Percentiles rank a stretch among this genome's conserved stretches.
These are phyloP conservation scores for Didymella pomorum DNA, from an alignment of 2,329 filamentous ascomycete species.

Conservation along the genomic window DNA sequence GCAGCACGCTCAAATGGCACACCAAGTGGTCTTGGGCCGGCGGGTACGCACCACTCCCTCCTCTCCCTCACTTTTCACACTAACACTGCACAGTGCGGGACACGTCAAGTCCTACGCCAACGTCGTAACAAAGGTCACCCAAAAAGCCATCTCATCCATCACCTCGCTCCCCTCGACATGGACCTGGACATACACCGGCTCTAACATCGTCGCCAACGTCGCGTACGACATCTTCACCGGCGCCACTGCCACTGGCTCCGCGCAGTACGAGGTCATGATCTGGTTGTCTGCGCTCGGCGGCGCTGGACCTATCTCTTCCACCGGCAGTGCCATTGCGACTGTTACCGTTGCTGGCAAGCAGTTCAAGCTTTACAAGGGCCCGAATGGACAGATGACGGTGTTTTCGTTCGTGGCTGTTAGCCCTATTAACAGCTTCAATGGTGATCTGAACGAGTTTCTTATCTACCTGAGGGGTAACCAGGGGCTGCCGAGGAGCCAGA, in stretches of 20 bases:
- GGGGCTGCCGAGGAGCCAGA: constrained; percentile 59
- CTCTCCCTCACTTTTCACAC: neutral
- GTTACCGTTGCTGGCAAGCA: constrained; percentile 61
- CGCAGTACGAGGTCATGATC: constrained; percentile 72
- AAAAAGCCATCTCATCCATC: constrained; percentile 48
- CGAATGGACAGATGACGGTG: constrained; percentile 67
- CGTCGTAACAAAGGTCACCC: constrained; percentile 48
- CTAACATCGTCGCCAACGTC: constrained; percentile 63
- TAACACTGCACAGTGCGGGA: constrained; percentile 29
- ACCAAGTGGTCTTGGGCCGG: constrained; percentile 56
- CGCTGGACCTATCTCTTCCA: constrained; percentile 67
- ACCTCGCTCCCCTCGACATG: constrained; percentile 56
- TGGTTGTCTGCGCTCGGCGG: constrained; percentile 68
- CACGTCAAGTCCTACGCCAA: constrained; percentile 57
- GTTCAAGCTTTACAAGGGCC: constrained; percentile 69
- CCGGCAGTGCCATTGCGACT: constrained; percentile 62
- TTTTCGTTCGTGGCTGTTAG: constrained; percentile 65
- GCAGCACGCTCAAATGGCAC: constrained; percentile 54
- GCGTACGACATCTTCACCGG: constrained; percentile 69
- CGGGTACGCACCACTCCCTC: constrained; percentile 38
- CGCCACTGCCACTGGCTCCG: constrained; percentile 54
- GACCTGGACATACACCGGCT: constrained; percentile 61
- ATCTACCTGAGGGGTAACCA: constrained; percentile 62
- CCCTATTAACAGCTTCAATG: constrained; percentile 62
- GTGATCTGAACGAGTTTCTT: constrained; percentile 66